Conservation (phyloP, 2,329 filamentous ascomycete genomes). For the Neophaeococcomyces aloes region DNA sequence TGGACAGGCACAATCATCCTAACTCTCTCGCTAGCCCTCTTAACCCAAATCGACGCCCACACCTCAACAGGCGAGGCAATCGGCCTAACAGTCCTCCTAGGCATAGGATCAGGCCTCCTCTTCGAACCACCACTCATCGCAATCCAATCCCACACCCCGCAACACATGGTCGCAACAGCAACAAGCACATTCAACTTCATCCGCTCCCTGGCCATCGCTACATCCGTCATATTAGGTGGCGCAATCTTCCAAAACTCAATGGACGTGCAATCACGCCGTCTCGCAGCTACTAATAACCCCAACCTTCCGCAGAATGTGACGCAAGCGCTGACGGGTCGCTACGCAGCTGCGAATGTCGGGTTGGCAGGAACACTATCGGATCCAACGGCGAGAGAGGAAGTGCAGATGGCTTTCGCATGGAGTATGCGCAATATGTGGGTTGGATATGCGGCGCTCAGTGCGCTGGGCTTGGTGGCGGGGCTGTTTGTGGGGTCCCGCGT, state of each 20-base stretch:
- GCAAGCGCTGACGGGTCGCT: conserved; percentile 15
- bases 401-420: conserved; percentile 33
- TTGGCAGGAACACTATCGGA: conserved; percentile 20
- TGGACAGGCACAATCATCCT: conserved; percentile 47
- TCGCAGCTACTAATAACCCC: conserved; percentile 19
- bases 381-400: conserved; percentile 26
- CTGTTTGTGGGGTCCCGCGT: conserved; percentile 29
- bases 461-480: conserved; percentile 30
- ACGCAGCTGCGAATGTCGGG: conserved; percentile 25
- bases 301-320: conserved; percentile 20
- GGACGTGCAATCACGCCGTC: conserved; percentile 14
- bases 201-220: conserved; percentile 46
- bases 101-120: conserved; percentile 42
- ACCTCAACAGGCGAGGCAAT: conserved; percentile 40
- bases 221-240: conserved; percentile 49
- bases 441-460: conserved; percentile 34
- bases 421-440: conserved; percentile 42
- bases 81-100: conserved; percentile 47
- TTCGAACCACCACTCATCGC: conserved; percentile 47
- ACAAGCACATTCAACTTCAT: conserved; percentile 52
- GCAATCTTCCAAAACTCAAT: conserved; percentile 35
- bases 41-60: conserved; percentile 45
- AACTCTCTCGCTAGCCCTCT: conserved; percentile 54
- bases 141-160: conserved; percentile 41
- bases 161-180: conserved; percentile 44